These are phyloP conservation scores for Thielaviopsis ethacetica DNA, from an alignment of 2,329 filamentous ascomycete species.

Conservation along the genomic window DNA sequence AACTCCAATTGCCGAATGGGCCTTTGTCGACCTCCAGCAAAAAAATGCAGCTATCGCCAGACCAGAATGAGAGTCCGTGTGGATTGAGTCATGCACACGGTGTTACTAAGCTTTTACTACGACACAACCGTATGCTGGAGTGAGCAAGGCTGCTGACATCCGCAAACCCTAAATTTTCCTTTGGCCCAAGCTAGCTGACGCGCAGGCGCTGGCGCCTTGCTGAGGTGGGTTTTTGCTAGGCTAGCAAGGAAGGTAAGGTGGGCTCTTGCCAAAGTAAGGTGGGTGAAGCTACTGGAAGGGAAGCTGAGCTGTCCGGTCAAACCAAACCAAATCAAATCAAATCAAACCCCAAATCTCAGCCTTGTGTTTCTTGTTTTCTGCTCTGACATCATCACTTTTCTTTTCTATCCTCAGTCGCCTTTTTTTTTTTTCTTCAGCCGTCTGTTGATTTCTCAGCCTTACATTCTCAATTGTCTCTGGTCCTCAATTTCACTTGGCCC, in stretches of 20 bases:
- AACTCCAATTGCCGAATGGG: too few relatives aligned
- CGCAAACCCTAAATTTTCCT: not conserved
- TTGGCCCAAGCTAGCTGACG: not conserved
- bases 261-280: too few relatives aligned
- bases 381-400: not conserved
- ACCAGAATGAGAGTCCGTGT: not conserved
- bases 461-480: not conserved
- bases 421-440: not conserved
- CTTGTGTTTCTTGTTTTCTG: not conserved
- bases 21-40: too few relatives aligned
- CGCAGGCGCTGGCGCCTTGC: constrained; percentile 4
- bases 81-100: not conserved
- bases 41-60: not conserved
- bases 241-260: too few relatives aligned
- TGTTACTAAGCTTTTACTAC: too few relatives aligned
- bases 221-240: not conserved
- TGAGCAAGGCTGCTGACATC: not conserved
- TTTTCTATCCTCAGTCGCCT: too few relatives aligned
- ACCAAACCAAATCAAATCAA: too few relatives aligned
- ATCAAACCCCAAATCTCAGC: not conserved
- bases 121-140: not conserved
- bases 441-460: not conserved
- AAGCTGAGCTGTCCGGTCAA: not conserved
- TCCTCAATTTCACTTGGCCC: too few relatives aligned
- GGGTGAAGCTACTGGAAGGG: not conserved